A percentile compares a stretch with the other conserved stretches of the same genome.
phyloP scores from a whole-genome alignment of 257 asterid genomes.

The Ligustrum vulgare region DNA sequence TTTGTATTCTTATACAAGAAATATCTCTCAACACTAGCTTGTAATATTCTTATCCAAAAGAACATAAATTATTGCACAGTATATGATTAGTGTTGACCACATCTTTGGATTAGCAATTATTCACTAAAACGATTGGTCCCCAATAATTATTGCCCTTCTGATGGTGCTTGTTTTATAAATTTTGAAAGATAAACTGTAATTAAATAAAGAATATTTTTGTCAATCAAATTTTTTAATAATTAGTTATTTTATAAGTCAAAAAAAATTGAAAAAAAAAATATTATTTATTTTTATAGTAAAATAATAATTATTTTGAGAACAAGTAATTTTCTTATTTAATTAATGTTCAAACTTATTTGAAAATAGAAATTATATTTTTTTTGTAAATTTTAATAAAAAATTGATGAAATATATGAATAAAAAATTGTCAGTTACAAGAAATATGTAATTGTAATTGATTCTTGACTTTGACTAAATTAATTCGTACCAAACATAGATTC shows the following conservation, averaged over 20 bases:
- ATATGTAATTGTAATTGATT: no score
- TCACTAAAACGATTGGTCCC: neutral
- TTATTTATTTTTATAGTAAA: no score
- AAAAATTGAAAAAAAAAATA: no score
- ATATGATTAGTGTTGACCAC: neutral
- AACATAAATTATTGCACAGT: neutral
- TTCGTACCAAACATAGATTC: no score
- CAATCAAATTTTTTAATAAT: no score
- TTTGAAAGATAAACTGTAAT: neutral
- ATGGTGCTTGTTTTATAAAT: neutral
- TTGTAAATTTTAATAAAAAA: no score
- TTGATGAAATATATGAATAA: no score
- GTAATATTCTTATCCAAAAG: neutral
- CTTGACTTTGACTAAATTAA: no score
- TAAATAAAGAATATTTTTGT: neutral
- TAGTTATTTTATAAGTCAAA: no score
- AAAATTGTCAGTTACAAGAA: no score
- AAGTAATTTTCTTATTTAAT: neutral
- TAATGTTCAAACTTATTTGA: no score
- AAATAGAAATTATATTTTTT: no score
- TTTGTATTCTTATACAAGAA: neutral
- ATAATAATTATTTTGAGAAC: neutral
- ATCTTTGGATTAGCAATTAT: neutral
- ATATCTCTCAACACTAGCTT: neutral
- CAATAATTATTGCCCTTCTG: neutral